Percentiles rank a stretch among this genome's conserved stretches.
Evolutionary conservation across 2,329 filamentous ascomycete genomes (phyloP).

Genomic region (Drechslera avenae): DNA sequence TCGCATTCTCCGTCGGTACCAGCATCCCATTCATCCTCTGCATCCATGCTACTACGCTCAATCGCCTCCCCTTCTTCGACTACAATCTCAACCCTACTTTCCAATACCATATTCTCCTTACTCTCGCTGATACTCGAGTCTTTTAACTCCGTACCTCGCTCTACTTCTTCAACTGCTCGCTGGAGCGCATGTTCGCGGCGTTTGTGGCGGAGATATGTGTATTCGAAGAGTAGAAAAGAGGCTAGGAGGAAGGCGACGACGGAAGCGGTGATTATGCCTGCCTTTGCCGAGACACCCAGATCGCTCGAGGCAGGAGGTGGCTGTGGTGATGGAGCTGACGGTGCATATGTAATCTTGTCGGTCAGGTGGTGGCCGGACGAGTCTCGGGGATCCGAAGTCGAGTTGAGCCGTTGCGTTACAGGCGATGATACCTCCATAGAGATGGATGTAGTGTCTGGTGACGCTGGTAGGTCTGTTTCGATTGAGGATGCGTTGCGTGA

Average conservation of each 20-base stretch:
- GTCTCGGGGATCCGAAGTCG: not conserved
- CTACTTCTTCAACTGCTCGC: constrained; percentile 28
- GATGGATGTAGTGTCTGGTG: not conserved
- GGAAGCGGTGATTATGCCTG: constrained; percentile 12
- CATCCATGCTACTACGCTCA: constrained; percentile 5
- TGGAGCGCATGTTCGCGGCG: constrained; percentile 23
- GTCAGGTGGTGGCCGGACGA: not conserved
- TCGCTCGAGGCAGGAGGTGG: constrained; percentile 7
- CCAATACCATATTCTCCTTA: constrained; percentile 33
- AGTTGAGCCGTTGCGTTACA: not conserved
- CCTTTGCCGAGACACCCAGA: constrained; percentile 11
- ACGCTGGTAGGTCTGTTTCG: not conserved
- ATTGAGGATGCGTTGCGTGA: too few species aligned
- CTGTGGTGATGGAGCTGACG: not conserved
- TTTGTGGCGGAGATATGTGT: constrained; percentile 24
- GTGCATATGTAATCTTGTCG: not conserved
- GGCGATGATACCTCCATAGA: too few species aligned
- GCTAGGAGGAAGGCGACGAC: constrained; percentile 11
- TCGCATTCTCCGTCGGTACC: constrained; percentile 1
- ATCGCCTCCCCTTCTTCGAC: constrained; percentile 19
- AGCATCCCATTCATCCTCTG: constrained; percentile 5
- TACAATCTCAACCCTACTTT: constrained; percentile 33
- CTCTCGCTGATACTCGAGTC: constrained; percentile 6
- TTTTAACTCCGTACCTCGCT: constrained; percentile 14
- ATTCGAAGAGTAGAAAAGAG: constrained; percentile 15